Percentiles rank a stretch among this genome's conserved stretches.
phyloP scores from a whole-genome alignment of 2,329 filamentous ascomycete species.

The Coniosporium tulheliwenetii region DNA sequence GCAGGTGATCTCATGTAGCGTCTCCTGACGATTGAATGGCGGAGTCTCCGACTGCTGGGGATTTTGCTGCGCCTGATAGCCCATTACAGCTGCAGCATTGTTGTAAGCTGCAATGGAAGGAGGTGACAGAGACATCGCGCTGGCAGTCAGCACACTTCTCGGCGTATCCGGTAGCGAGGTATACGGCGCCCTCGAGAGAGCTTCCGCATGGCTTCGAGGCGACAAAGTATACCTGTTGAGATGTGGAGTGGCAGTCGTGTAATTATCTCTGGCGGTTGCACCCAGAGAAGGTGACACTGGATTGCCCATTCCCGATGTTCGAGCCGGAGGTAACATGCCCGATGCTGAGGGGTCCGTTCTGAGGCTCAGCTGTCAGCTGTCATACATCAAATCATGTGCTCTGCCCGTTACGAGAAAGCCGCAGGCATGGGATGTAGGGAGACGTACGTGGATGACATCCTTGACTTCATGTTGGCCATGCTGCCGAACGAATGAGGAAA shows the following conservation, averaged over 20 bases:
- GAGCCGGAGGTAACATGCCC: slow-evolving; percentile 28
- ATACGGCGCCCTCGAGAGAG: slow-evolving; percentile 11
- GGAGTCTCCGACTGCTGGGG: slow-evolving; percentile 14
- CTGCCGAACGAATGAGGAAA: slow-evolving; percentile 20
- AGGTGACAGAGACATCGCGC: slow-evolving; percentile 10
- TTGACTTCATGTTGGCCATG: slow-evolving; percentile 22
- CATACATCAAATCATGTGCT: slow-evolving; percentile 2
- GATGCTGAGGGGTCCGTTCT: slow-evolving; percentile 30
- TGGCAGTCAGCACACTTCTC: slow-evolving; percentile 9
- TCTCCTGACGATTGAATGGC: slow-evolving; percentile 29
- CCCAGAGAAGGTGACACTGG: slow-evolving; percentile 24
- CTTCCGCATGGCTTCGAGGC: slow-evolving; percentile 12
- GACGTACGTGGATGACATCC: slow-evolving; percentile 29
- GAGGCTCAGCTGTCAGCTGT: slow-evolving; percentile 11
- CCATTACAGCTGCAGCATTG: no score
- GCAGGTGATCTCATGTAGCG: slow-evolving; percentile 47
- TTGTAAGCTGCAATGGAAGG: slow-evolving; percentile 1
- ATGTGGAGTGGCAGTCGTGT: slow-evolving; percentile 23
- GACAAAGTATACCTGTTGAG: slow-evolving; percentile 14
- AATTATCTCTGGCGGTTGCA: slow-evolving; percentile 26
- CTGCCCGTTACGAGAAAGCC: slow-evolving; percentile 3
- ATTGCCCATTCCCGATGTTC: slow-evolving; percentile 24
- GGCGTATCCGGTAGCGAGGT: slow-evolving; percentile 14
- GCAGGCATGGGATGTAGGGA: slow-evolving; percentile 5
- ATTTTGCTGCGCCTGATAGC: slow-evolving; percentile 8